phyloP scores from a whole-genome alignment of 352 stramenopile species.

The Phytophthora vignae region DNA sequence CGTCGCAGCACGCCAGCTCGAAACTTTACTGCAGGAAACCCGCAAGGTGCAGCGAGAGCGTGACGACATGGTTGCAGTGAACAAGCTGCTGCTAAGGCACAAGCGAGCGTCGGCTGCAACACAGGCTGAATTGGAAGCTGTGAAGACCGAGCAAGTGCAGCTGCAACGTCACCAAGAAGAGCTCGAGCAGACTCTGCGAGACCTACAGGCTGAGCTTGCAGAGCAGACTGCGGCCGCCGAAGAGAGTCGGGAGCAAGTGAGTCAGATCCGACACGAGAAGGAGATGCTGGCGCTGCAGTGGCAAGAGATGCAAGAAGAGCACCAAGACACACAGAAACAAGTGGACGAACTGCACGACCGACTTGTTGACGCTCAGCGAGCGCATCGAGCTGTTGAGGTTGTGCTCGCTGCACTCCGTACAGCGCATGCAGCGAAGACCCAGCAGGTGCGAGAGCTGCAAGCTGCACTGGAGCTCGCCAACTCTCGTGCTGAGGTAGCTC shows the following conservation, averaged over 20 bases:
- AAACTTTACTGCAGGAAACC: conserved; percentile 36
- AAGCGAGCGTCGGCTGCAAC: conserved; percentile 34
- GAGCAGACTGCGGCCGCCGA: conserved; percentile 31
- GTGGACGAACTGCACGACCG: conserved; percentile 65
- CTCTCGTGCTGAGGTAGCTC: background rate
- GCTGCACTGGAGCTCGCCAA: conserved; percentile 21
- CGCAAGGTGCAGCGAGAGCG: conserved; percentile 42
- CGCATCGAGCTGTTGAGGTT: conserved; percentile 38
- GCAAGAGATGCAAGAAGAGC: conserved; percentile 61
- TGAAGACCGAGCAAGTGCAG: conserved; percentile 33
- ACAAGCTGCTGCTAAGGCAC: conserved; percentile 44
- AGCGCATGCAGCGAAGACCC: conserved; percentile 29
- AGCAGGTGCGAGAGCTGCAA: conserved; percentile 42
- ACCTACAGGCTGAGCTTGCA: conserved; percentile 35
- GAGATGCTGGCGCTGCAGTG: conserved; percentile 48
- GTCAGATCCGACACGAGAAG: conserved; percentile 50
- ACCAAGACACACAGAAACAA: conserved; percentile 55
- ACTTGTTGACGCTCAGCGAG: conserved; percentile 55
- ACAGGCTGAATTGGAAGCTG: conserved; percentile 29
- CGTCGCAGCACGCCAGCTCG: conserved; percentile 27
- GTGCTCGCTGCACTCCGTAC: conserved; percentile 30
- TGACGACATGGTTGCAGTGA: conserved; percentile 52
- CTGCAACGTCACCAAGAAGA: conserved; percentile 31
- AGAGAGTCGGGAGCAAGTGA: conserved; percentile 34
- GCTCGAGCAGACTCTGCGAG: conserved; percentile 31